phyloP scores from a whole-genome alignment of 2,329 filamentous ascomycete genomes.

The Penicillium rolfsii region DNA sequence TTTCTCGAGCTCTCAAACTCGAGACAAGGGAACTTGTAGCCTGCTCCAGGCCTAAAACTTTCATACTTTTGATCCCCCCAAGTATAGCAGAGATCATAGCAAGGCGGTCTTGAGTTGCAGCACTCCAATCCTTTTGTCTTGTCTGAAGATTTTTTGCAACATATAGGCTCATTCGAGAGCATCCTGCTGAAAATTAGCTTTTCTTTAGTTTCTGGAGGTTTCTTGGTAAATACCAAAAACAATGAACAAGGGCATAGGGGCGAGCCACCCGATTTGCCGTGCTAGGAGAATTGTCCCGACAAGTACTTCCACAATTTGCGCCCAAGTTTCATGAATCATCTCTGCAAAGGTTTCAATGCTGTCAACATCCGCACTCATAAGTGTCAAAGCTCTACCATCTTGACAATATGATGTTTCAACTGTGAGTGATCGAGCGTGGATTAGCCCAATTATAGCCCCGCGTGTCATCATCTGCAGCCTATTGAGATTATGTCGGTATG shows the following conservation, averaged over 20 bases:
- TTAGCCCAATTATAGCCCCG: conserved; percentile 11
- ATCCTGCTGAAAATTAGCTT: conserved; percentile 1
- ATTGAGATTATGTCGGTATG: conserved; percentile 7
- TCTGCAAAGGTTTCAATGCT: not conserved
- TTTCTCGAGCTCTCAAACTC: conserved; percentile 4
- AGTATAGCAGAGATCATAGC: not conserved
- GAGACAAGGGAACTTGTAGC: not conserved
- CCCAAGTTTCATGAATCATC: not conserved
- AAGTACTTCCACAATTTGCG: not conserved
- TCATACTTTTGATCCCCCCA: conserved; percentile 9
- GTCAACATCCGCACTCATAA: not conserved
- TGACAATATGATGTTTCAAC: not conserved
- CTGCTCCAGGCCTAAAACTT: conserved; percentile 9
- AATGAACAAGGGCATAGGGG: not conserved
- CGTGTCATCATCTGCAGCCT: conserved; percentile 9
- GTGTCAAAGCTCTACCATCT: not conserved
- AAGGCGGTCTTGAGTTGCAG: conserved; percentile 7
- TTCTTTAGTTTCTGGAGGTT: not conserved
- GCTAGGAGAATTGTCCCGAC: not conserved
- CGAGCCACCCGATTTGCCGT: not conserved
- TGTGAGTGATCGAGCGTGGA: conserved; percentile 5
- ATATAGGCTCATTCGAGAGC: conserved; percentile 12
- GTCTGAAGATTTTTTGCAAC: conserved; percentile 10
- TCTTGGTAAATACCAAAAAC: not conserved
- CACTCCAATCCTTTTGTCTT: conserved; percentile 7